phyloP scores from a whole-genome alignment of 805 yeast species.

The Starmerella stellata region DNA sequence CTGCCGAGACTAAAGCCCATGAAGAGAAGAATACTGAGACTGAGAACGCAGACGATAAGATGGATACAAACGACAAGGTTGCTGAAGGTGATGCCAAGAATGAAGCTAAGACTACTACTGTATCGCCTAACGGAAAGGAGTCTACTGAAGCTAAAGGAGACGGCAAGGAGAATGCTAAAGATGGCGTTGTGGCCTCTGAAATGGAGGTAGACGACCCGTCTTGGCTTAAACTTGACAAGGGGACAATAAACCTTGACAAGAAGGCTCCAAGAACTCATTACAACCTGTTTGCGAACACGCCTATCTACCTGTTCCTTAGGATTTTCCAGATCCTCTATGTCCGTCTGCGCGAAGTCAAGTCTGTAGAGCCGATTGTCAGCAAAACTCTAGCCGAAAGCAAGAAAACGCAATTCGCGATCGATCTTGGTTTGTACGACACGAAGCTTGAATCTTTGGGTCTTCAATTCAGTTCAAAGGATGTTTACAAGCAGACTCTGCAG shows the following conservation, averaged over 20 bases:
- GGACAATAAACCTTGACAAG: constrained; percentile 13
- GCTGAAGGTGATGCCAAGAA: constrained; percentile 4
- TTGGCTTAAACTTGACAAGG: constrained; percentile 18
- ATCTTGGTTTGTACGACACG: constrained; percentile 60
- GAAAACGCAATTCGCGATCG: constrained; percentile 53
- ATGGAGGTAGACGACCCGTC: constrained; percentile 7
- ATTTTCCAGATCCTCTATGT: constrained; percentile 64
- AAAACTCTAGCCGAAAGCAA: constrained; percentile 39
- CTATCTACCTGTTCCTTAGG: constrained; percentile 77
- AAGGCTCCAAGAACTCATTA: constrained; percentile 28
- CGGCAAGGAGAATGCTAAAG: constrained; percentile 3
- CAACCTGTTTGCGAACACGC: constrained; percentile 75
- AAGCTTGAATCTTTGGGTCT: constrained; percentile 70
- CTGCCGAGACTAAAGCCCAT: not conserved
- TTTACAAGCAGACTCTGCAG: constrained; percentile 56
- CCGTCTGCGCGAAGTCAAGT: constrained; percentile 62
- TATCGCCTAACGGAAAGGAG: no score
- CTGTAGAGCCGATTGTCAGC: constrained; percentile 49
- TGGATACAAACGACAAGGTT: not conserved
- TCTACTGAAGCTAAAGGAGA: constrained; percentile 4
- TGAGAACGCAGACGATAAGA: constrained; percentile 3
- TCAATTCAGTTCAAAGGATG: constrained; percentile 30
- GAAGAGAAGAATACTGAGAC: not conserved
- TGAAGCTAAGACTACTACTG: no score
- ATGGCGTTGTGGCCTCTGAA: constrained; percentile 2